These are phyloP conservation scores for Aristolochia fimbriata DNA, from an alignment of 164 flowering plant genomes.

Conservation along the genomic window DNA sequence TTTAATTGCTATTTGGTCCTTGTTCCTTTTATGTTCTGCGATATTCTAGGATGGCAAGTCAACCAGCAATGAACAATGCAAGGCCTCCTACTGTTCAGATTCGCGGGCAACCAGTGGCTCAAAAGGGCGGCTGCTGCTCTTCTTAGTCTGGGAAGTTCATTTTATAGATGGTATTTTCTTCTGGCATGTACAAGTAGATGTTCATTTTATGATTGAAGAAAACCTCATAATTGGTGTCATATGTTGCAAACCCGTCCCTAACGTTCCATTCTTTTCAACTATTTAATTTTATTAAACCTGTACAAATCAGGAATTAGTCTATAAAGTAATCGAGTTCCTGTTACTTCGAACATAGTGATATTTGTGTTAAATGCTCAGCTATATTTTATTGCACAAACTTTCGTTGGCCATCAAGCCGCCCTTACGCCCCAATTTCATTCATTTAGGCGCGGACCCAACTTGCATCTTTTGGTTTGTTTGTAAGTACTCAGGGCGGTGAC, in stretches of 20 bases:
- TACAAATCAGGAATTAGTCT: constrained; percentile 10
- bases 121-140: constrained; percentile 37
- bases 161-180: not conserved
- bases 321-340: not conserved
- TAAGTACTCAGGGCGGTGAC: too few relatives aligned
- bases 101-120: constrained; percentile 72
- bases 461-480: too few relatives aligned
- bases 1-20: not conserved
- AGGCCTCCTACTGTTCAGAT: constrained; percentile 79
- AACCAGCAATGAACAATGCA: constrained; percentile 60
- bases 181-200: constrained; percentile 19
- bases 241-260: constrained; percentile 6
- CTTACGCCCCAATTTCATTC: too few relatives aligned
- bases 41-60: constrained; percentile 71
- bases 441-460: too few relatives aligned
- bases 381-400: too few relatives aligned
- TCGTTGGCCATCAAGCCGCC: too few relatives aligned
- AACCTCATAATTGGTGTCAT: constrained; percentile 3
- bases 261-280: constrained; percentile 13
- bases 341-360: not conserved
- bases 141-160: constrained; percentile 5
- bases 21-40: not conserved
- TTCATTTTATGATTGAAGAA: not conserved
- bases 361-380: not conserved
- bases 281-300: constrained; percentile 12